Base-by-base conservation (phyloP, 371 early-diverging fungal species). In the Synchytrium microbalum region DNA sequence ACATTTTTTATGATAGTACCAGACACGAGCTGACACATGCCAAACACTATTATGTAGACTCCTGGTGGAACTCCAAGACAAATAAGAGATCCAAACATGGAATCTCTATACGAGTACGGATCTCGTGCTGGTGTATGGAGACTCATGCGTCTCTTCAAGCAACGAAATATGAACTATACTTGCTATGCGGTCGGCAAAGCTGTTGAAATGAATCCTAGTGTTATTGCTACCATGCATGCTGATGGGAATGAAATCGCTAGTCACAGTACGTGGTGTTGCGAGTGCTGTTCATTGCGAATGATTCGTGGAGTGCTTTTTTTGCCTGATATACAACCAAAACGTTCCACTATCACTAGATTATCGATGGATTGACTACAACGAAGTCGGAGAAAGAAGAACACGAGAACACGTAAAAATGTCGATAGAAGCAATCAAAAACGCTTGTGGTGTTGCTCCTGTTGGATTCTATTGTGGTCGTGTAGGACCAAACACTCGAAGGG, bases 401-500 rank as follows among this genome's bases (percentile, higher is more conserved):
- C 56, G 73, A 10, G 58, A 71, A 54, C 75, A 79, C 56, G 64
- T 77, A 27, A 64, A 58, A 1, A 55, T 57, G 52, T 16, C 59
- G 19, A 62, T 79, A 23, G 57, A 61, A 26, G 77, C 73, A 0
- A 76, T 79, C 60, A 46, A 59, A 54, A 24, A 26, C 13, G 33
- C 24, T 59, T 1, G 24, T 72, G 80, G 1, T 61, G 32, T 63
- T 19, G 56, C 75, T 1, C 80, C 80, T 2, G 60, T 64, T 2
- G 80, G 80, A 13, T 79, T 77, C 76, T 79, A 79, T 65, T 75
- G 75, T 13, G 80, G 80, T 3, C 61, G 80, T 14, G 71, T 78
- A 32, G 68, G 71, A 0, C 61, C 68, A 19, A 27, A 64, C 23
- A 60, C 68, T 30, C 27, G 70, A 14, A 58, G 65, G 32, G 56